These are phyloP conservation scores for Zea luxurians DNA, from an alignment of 176 grass and related monocot genomes.

Conservation along the genomic window DNA sequence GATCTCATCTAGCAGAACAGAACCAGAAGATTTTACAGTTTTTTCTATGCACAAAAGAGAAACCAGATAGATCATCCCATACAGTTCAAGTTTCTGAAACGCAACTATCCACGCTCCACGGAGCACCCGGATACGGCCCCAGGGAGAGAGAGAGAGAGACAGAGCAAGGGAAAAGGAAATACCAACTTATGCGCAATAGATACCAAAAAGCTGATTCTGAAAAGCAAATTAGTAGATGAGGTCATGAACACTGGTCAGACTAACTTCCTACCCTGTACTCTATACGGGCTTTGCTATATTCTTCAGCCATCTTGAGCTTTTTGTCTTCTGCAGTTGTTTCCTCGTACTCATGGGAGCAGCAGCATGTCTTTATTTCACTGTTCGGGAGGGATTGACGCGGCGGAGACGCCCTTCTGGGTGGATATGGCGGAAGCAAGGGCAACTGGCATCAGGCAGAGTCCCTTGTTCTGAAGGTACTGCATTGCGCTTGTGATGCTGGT, in stretches of 20 bases:
- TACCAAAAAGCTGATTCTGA: constrained; percentile 10
- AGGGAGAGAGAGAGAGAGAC: too few relatives aligned
- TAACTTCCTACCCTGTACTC: constrained; percentile 21
- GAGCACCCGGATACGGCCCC: background rate
- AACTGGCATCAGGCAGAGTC: constrained; percentile 84
- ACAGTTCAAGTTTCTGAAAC: constrained; percentile 12
- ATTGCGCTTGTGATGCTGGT: constrained; percentile 65
- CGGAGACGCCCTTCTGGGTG: constrained; percentile 51
- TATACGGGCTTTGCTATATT: background rate
- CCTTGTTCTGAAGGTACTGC: constrained; percentile 86
- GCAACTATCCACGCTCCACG: background rate
- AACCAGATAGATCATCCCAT: constrained; percentile 22
- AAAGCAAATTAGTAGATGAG: constrained; percentile 29
- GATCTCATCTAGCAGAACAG: too few relatives aligned
- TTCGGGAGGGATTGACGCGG: constrained; percentile 33
- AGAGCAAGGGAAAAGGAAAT: constrained; percentile 16
- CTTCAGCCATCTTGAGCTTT: constrained; percentile 1
- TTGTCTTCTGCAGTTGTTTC: constrained; percentile 7
- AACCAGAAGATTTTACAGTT: too few relatives aligned
- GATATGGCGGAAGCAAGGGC: constrained; percentile 72
- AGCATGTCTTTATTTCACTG: constrained; percentile 38
- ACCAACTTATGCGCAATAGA: constrained; percentile 35
- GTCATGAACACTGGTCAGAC: constrained; percentile 21
- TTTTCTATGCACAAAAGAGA: background rate
- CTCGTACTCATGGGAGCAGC: background rate